Evolutionary conservation across 208 protist species (phyloP), one percentile per base, ranked within the genome.

Genomic region (Wallacemonas sp.): DNA sequence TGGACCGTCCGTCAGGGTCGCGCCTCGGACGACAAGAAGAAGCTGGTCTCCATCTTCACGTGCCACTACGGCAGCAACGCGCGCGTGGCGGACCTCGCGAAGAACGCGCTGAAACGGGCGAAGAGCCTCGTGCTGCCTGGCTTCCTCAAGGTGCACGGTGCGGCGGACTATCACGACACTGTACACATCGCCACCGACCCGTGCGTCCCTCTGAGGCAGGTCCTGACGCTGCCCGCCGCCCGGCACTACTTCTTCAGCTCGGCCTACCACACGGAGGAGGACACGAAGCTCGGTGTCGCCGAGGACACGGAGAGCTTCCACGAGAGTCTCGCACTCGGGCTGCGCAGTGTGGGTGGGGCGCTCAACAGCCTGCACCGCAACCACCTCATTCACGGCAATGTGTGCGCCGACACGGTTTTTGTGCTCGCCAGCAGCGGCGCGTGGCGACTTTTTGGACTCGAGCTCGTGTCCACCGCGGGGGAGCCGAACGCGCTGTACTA

Each of bases 101-200:
- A 72, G 14, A 81, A 94, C 61, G 76, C 79, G 10, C 71, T 93
- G 71, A 89, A 89, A 25, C 76, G 78, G 2, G 72, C 87, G 5
- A 93, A 93, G 54, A 92, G 84, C 25, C 67, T 97, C 23, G 64
- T 88, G 46, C 73, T 95, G 14, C 89, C 87, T 0, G 89, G 89
- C 26, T 54, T 93, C 25, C 79, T 97, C 5, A 79, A 81, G 11
- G 95, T 87, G 61, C 67, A 84, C 57, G 88, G 80, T 10, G 87
- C 77, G 3, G 74, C 62, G 0, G 92, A 95, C 74, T 77, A 93
- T 54, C 45, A 81, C 41, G 77, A 89, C 55, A 84, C 77, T 16
- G 42, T 93, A 7, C 94, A 97, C 76, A 85, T 97, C 31, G 92
- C 89, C 18, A 94, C 81, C 16, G 89, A 97, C 72, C 67, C 59